phyloP scores from a whole-genome alignment of 1,284 basidiomycete species.

The Naganishia albida region DNA sequence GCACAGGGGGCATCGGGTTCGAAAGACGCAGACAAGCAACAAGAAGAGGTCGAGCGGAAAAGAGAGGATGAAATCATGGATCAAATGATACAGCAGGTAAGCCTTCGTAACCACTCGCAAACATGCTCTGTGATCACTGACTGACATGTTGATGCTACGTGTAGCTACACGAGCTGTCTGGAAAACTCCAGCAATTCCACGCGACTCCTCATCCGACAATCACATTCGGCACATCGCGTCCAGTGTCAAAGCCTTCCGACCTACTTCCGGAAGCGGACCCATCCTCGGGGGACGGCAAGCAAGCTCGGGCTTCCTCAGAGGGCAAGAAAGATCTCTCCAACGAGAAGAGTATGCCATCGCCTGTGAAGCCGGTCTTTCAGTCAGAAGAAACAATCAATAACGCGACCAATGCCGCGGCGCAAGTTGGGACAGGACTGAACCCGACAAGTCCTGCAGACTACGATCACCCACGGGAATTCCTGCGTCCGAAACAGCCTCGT shows the following conservation, averaged over 20 bases:
- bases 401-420: neutral
- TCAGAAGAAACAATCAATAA: neutral
- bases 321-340: neutral
- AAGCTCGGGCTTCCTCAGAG: neutral
- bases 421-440: neutral
- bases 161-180: slow-evolving; percentile 16
- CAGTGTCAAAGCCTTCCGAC: neutral
- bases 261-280: neutral
- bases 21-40: neutral
- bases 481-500: slow-evolving; percentile 16
- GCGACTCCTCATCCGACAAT: slow-evolving; percentile 20
- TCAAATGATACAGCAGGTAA: slow-evolving; percentile 18
- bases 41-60: slow-evolving; percentile 4
- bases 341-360: neutral
- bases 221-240: slow-evolving; percentile 1
- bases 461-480: slow-evolving; percentile 11
- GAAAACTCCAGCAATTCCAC: slow-evolving; percentile 23
- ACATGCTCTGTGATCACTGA: neutral
- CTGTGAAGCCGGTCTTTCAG: neutral
- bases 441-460: neutral
- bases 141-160: neutral
- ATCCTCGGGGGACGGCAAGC: neutral
- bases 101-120: neutral
- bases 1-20: neutral
- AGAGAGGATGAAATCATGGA: slow-evolving; percentile 21